phyloP scores from a whole-genome alignment of 1,284 basidiomycete species.

The Cerrena zonata region DNA sequence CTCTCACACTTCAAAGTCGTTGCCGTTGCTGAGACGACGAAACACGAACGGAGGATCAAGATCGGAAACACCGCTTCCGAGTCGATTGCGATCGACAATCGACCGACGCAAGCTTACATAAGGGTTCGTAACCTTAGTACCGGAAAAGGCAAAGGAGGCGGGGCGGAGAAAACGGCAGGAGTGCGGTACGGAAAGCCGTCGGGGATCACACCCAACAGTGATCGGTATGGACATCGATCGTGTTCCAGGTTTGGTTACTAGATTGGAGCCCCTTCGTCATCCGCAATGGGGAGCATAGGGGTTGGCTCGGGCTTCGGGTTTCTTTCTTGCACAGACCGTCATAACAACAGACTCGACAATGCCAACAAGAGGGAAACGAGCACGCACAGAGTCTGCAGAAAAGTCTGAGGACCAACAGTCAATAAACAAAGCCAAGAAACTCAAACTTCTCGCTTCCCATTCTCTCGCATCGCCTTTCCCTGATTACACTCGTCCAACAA shows the following conservation, averaged over 20 bases:
- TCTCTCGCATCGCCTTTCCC: slow-evolving; percentile 48
- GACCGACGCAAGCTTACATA: background rate
- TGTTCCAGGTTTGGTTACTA: no score
- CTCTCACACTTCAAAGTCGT: background rate
- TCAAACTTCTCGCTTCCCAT: slow-evolving; percentile 44
- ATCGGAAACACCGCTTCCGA: background rate
- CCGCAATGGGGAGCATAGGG: no score
- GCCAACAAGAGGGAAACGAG: slow-evolving; percentile 19
- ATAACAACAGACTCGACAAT: background rate
- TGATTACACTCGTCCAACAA: slow-evolving; percentile 44
- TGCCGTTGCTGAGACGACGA: background rate
- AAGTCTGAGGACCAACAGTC: background rate
- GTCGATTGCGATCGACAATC: background rate
- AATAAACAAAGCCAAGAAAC: slow-evolving; percentile 39
- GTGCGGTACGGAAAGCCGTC: no score
- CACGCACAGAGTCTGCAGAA: slow-evolving; percentile 16
- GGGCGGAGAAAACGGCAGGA: background rate
- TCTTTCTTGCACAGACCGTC: no score
- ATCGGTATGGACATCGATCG: background rate
- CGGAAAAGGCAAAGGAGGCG: background rate
- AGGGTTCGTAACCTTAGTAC: no score
- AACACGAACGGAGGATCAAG: background rate
- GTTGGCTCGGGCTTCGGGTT: no score
- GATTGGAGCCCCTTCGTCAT: no score
- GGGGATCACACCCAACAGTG: background rate